phyloP scores from a whole-genome alignment of 192 early-diverging fungal genomes.

The Obelidium mucronatum region DNA sequence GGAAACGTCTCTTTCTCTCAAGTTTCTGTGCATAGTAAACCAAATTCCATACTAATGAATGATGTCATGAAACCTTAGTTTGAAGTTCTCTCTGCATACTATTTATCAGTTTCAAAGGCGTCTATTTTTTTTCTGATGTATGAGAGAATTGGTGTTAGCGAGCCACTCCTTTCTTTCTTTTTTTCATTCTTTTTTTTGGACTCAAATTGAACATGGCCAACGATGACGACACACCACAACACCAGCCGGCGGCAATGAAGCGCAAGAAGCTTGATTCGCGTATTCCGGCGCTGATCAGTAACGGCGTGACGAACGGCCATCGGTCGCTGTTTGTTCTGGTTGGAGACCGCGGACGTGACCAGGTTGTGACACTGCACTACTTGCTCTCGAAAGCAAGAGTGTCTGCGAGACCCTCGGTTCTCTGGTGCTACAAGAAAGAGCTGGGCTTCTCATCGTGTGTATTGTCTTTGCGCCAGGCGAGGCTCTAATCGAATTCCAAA shows the following conservation, averaged over 20 bases:
- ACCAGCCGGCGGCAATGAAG: slow-evolving; percentile 15
- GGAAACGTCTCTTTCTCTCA: too few relatives aligned
- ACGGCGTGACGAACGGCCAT: slow-evolving; percentile 89
- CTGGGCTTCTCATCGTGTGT: slow-evolving; percentile 75
- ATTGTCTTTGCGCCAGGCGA: too few relatives aligned
- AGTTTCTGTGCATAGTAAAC: too few relatives aligned
- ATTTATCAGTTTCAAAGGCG: too few relatives aligned
- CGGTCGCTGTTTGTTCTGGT: slow-evolving; percentile 96
- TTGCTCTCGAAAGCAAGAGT: slow-evolving; percentile 93
- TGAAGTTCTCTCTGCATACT: too few relatives aligned
- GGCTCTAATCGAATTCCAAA: too few relatives aligned
- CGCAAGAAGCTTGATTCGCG: slow-evolving; percentile 88
- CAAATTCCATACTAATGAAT: too few relatives aligned
- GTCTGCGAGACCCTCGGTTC: slow-evolving; percentile 87
- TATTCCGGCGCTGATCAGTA: slow-evolving; percentile 91
- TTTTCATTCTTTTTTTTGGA: slow-evolving; percentile 12
- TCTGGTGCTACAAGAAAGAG: slow-evolving; percentile 99
- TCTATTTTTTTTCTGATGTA: too few relatives aligned
- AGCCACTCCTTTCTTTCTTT: neutral
- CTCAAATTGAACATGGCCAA: neutral
- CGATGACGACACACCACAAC: neutral
- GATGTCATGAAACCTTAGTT: too few relatives aligned
- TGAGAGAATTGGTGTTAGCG: too few relatives aligned
- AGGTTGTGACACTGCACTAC: slow-evolving; percentile 97
- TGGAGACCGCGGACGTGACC: slow-evolving; percentile 88